Conservation (phyloP, 441 rosid genomes). For the Caryocar brasiliense region DNA sequence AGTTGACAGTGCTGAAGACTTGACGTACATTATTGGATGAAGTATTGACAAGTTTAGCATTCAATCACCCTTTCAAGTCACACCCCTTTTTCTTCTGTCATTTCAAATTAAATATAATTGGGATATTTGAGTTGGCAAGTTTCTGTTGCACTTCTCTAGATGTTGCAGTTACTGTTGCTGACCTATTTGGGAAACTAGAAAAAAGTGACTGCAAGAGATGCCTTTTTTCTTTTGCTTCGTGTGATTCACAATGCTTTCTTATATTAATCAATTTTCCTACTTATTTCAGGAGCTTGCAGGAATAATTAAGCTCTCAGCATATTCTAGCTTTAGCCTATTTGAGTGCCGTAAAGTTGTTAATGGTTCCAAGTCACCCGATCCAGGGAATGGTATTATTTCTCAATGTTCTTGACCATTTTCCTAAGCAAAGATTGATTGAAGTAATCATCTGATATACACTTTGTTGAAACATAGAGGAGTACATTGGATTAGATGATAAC, state of each 20-base stretch:
- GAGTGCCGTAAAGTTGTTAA: constrained; percentile 91
- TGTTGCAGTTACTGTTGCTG: neutral
- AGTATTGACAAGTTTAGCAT: no score
- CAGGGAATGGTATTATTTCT: constrained; percentile 62
- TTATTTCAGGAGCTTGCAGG: constrained; percentile 85
- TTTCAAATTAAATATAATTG: no score
- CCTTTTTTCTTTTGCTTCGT: no score
- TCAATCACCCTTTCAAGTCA: no score
- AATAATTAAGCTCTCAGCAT: constrained; percentile 78
- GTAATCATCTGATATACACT: constrained; percentile 16
- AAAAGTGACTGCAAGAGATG: no score
- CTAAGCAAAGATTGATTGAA: constrained; percentile 2
- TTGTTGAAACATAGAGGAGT: constrained; percentile 61
- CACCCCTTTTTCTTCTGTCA: no score
- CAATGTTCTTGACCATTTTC: constrained; percentile 6
- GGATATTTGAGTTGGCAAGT: no score
- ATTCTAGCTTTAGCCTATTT: constrained; percentile 88
- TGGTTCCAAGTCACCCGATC: constrained; percentile 82
- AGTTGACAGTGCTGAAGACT: no score
- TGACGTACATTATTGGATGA: no score
- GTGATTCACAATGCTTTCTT: no score
- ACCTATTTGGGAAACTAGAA: neutral
- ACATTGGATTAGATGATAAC: constrained; percentile 90
- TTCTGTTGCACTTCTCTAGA: neutral
- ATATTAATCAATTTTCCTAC: neutral